A percentile compares a stretch with the other conserved stretches of the same genome.
Evolutionary conservation across 176 grass and related monocot species (phyloP).

Genomic region (Saccharum spontaneum): DNA sequence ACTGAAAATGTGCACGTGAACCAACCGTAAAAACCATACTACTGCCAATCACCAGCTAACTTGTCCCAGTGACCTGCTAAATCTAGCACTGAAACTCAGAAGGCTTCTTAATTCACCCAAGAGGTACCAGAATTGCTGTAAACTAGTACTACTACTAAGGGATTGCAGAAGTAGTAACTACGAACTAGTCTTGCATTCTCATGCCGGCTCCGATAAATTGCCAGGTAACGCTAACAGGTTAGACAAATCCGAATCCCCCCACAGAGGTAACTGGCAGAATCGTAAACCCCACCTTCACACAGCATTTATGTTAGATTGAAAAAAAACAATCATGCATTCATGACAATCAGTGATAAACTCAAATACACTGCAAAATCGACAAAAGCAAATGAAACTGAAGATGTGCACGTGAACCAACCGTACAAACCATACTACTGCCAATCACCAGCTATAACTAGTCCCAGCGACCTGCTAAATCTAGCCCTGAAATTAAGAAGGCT

Average conservation of each 20-base stretch:
- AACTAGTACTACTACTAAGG: neutral
- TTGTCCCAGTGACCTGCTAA: neutral
- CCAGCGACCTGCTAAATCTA: neutral
- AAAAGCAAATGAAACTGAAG: neutral
- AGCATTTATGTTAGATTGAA: too few relatives aligned
- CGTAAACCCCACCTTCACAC: too few relatives aligned
- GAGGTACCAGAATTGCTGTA: neutral
- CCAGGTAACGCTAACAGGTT: neutral
- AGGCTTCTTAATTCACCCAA: neutral
- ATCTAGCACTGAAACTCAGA: slow-evolving; percentile 15
- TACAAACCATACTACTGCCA: neutral
- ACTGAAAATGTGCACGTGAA: neutral
- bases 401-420: neutral
- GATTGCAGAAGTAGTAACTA: neutral
- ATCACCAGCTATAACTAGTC: neutral
- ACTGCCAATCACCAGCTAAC: neutral
- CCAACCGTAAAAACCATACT: neutral
- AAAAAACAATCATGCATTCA: too few relatives aligned
- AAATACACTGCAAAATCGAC: too few relatives aligned
- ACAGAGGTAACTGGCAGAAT: too few relatives aligned
- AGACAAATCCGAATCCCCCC: neutral
- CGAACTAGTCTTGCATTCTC: neutral
- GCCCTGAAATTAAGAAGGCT: slow-evolving; percentile 19
- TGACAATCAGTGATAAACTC: too few relatives aligned
- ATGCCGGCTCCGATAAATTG: neutral